Evolutionary conservation across 106 monocot species (phyloP), one percentile per base, ranked within the genome.

Genomic region (Hemerocallis citrina): DNA sequence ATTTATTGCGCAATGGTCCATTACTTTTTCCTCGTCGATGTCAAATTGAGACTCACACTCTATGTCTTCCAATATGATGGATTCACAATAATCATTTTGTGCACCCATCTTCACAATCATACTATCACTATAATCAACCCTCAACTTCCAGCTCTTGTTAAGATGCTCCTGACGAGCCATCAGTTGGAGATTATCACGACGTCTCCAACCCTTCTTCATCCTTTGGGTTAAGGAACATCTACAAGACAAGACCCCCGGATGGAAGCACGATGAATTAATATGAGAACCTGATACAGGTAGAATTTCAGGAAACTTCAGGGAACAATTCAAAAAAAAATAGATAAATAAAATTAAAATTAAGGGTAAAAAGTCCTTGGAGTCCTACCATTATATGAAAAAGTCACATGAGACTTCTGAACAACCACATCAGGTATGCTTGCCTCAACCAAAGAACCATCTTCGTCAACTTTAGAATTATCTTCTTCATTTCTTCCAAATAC

Each of bases 121-220:
- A 34, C 68, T 56, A 44, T 64, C 64, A 43, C 35, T 33, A 31
- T 57, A 16, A 15, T n/a, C n/a, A n/a, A 57, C 63, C 69, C 65
- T 82, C 33, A 68, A 73, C 1, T 82, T 90, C 70, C 91, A 79
- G 62, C 91, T 91, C 49, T 67, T 64, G 37, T 91, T 87, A 56
- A 87, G 65, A 65, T 79, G 72, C 57, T 96, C 84, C 34, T 81
- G 72, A 10, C 91, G 91, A 79, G 90, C 81, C 64, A 56, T 78
- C 47, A 82, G 84, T 54, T 96, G 96, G 19, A 79, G 50, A 61
- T 66, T 62, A 70, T 84, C 76, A 57, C 60, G 71, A 3, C 67
- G 71, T 34, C 70, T 96, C 81, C 84, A 81, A 37, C 44, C 72
- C 37, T 79, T 88, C 59, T 62, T 76, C 48, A 61, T 56, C 73